phyloP scores from a whole-genome alignment of 2,329 filamentous ascomycete species.

The Didymella sp. region DNA sequence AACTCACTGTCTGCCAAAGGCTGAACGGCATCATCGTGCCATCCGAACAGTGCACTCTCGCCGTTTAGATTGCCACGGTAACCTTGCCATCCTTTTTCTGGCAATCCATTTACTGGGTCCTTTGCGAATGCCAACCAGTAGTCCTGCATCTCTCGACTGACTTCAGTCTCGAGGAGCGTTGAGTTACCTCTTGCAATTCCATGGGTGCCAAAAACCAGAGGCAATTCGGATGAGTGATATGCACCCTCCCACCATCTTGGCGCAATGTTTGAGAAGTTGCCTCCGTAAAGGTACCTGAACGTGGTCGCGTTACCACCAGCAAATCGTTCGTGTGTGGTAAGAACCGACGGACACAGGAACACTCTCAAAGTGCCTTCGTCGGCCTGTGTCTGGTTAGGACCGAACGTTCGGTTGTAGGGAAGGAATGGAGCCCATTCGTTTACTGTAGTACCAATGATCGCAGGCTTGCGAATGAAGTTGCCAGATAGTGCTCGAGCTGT shows the following conservation, averaged over 20 bases:
- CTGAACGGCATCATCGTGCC: conserved; percentile 21
- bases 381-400: conserved; percentile 30
- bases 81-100: background rate
- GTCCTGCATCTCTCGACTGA: background rate
- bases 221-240: background rate
- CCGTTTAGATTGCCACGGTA: conserved; percentile 24
- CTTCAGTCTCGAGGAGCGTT: background rate
- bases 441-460: conserved; percentile 45
- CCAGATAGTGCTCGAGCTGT: conserved; percentile 37
- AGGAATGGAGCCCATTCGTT: conserved; percentile 46
- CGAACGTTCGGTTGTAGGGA: conserved; percentile 38
- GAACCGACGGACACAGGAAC: conserved; percentile 43
- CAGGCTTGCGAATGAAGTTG: conserved; percentile 39
- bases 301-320: conserved; percentile 34
- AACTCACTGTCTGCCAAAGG: conserved; percentile 24
- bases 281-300: conserved; percentile 49
- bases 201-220: background rate
- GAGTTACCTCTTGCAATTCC: background rate
- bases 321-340: conserved; percentile 38
- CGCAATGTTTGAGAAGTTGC: conserved; percentile 13
- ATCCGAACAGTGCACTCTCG: conserved; percentile 30
- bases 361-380: conserved; percentile 28
- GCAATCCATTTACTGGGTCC: background rate
- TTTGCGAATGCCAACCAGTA: background rate
- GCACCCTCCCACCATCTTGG: background rate